Base-by-base conservation (phyloP, 192 early-diverging fungal species). In the Coemansia erecta region DNA sequence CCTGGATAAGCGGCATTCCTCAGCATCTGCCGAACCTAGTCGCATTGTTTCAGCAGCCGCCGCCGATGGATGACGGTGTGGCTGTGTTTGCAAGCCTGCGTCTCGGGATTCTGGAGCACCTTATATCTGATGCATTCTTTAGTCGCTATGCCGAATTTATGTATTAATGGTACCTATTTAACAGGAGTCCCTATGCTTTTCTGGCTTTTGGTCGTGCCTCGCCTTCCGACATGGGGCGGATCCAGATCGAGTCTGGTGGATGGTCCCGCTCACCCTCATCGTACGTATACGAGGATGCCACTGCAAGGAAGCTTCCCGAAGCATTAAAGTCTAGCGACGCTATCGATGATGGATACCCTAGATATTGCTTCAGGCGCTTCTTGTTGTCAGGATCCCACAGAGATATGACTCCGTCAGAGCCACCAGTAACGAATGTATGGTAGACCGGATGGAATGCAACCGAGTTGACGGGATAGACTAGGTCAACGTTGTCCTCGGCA, bases 361-460 rank as follows among this genome's bases (percentile, higher is more conserved):
- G 85, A 59, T 89, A 95, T 47, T 91, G 88, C 62, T 87, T 83
- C 52, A 95, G 60, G 5, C 95, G 85, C 77, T 97, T 97, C 66
- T 88, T 89, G 79, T 95, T 90, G 48, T 85, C 80, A 18, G 90
- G 89, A 70, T 97, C 93, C 97, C 97, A 99, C 28, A 95, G 80
- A 59, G 85, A 90, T 14, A 98, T 93, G 4, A 86, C 82, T 14
- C 93, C 90, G 70, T 99, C 97, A 1, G 92, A 88, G 21, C 97
- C 97, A 40, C 97, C 97, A 12, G 97, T 92, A 23, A 89, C 94
- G 86, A 99, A 97, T 15, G 94, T 97, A 64, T 92, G 91, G 64
- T 92, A 83, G 11, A 89, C 85, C 8, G 94, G 94, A 71, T 97
- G 92, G 66, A 91, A 96, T 5, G 94, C 90, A 37, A 98, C 53